Base-by-base conservation (phyloP, 192 early-diverging fungal species). In the Irineochytrium annulatum region DNA sequence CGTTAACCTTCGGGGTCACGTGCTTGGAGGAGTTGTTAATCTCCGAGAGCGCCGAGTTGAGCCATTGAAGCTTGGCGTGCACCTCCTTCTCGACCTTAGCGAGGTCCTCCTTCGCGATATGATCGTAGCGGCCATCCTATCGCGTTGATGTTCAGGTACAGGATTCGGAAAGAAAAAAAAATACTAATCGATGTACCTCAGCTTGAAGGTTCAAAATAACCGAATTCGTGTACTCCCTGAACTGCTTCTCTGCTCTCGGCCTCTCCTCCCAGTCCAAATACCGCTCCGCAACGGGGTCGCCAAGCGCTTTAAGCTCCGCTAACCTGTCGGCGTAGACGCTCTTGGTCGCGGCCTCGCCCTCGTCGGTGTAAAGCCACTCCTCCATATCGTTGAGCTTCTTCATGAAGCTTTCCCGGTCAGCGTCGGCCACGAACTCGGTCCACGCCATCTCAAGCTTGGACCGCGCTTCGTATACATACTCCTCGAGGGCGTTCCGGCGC, bases 401-500 rank as follows among this genome's bases (percentile, higher is more conserved):
- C 54, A 83, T 68, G 72, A 94, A 93, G 53, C 73, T 68, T 14
- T 84, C 81, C 68, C 88, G 84, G 67, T 85, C 80, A 20, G 65
- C 61, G 41, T 88, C 88, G 67, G 87, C 77, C 31, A 92, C 75
- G 74, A 81, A 98, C 3, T 86, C 85, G 44, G 71, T 65, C 77
- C 86, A 91, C 28, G 85, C 77, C 60, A 76, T 72, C 51, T 90
- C 88, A 31, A 94, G 69, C 87, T 95, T 94, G 69, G 77, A 75
- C 46, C 95, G 89, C 54, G 87, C 90, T 28, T 97, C 90, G 74
- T 98, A 98, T 28, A 96, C 91, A 78, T 98, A 98, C 80, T 98
- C 95, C 75, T 98, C 95, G 49, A 98, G 85, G 41, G 86, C 82
- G 77, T 98, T 98, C 76, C 92, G 91, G 72, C 84, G 86, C 57